phyloP scores from a whole-genome alignment of 176 grass and related monocot species.

The Cenchrus americanus region DNA sequence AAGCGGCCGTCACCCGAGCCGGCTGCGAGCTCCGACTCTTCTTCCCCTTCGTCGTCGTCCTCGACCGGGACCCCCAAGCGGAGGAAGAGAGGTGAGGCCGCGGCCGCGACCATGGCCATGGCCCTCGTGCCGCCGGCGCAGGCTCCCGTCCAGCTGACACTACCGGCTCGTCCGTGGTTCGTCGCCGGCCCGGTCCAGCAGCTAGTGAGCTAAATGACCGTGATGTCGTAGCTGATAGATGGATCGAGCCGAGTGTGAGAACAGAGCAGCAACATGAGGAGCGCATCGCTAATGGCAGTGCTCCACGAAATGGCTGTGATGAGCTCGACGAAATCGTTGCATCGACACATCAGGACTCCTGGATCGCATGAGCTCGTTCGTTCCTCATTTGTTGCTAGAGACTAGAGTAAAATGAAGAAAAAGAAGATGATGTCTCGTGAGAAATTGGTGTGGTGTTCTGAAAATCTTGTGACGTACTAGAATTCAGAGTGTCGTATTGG shows the following conservation, averaged over 20 bases:
- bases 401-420: neutral
- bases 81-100: slow-evolving; percentile 61
- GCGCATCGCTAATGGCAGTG: neutral
- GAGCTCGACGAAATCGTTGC: neutral
- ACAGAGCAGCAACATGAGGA: slow-evolving; percentile 33
- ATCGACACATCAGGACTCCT: neutral
- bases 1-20: slow-evolving; percentile 40
- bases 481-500: neutral
- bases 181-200: slow-evolving; percentile 47
- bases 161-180: slow-evolving; percentile 49
- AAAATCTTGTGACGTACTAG: neutral
- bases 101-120: slow-evolving; percentile 57
- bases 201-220: slow-evolving; percentile 49
- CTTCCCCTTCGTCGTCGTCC: slow-evolving; percentile 25
- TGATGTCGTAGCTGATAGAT: neutral
- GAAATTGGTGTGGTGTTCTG: neutral
- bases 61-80: slow-evolving; percentile 64
- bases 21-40: slow-evolving; percentile 37
- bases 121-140: slow-evolving; percentile 18
- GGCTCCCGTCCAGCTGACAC: slow-evolving; percentile 43
- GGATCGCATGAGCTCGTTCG: neutral
- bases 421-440: neutral
- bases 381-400: neutral
- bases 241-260: neutral
- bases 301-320: neutral